These are phyloP conservation scores for Panus rudis DNA, from an alignment of 768 basidiomycete species.

Conservation along the genomic window DNA sequence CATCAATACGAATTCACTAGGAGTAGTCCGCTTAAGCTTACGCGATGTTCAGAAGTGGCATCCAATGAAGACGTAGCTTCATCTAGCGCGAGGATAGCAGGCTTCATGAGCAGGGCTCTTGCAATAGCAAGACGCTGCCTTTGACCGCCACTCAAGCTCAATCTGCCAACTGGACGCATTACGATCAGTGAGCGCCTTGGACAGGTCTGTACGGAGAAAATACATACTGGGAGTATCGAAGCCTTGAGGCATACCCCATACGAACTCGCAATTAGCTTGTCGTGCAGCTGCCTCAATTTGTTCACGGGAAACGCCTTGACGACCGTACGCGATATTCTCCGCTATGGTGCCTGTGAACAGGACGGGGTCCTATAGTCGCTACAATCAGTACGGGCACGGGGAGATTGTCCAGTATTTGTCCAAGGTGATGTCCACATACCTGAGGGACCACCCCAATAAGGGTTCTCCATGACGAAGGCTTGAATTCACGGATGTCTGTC, in stretches of 20 bases:
- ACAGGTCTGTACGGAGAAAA: not conserved
- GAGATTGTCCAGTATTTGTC: no score
- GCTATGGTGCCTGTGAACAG: conserved; percentile 91
- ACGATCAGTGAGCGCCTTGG: conserved; percentile 4
- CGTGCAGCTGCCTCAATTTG: conserved; percentile 85
- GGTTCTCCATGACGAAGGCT: conserved; percentile 77
- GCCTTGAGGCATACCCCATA: conserved; percentile 89
- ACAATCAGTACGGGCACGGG: not conserved
- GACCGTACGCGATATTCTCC: conserved; percentile 89
- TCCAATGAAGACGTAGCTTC: conserved; percentile 88
- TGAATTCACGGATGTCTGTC: conserved; percentile 82
- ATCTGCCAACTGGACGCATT: conserved; percentile 47
- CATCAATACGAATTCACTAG: not conserved
- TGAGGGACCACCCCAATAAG: conserved; percentile 94
- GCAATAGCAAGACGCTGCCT: conserved; percentile 79
- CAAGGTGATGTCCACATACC: conserved; percentile 27
- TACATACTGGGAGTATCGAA: conserved; percentile 86
- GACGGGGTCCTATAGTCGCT: conserved; percentile 54
- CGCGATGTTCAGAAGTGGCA: conserved; percentile 80
- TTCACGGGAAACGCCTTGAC: conserved; percentile 63
- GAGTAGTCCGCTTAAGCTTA: conserved; percentile 23
- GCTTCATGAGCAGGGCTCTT: conserved; percentile 83
- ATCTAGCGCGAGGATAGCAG: conserved; percentile 80
- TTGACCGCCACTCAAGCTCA: conserved; percentile 73
- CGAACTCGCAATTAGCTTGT: conserved; percentile 92